Base-by-base conservation (phyloP, 106 monocot genomes). In the Dendrobium officinale region DNA sequence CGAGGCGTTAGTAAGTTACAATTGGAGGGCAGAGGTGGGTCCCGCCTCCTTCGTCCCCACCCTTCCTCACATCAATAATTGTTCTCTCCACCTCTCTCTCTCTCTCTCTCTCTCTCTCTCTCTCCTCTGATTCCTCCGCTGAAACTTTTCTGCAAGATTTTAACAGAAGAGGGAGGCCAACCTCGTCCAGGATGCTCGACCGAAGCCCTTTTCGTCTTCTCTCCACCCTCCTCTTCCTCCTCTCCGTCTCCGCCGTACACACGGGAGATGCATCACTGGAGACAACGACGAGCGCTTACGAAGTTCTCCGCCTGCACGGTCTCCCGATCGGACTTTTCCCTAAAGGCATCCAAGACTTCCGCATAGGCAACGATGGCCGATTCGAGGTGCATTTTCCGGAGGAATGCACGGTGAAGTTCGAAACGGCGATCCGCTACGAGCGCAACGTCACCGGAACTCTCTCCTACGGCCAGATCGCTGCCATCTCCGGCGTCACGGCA, bases 391-490 rank as follows among this genome's bases (percentile, higher is more conserved):
- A 40, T 7, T 74, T 91, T 4, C 77, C 54, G 66, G n/a, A 6
- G 5, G 80, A 88, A 20, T 91, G 91, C 91, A 88, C 87, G 8
- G 91, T 88, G 16, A 79, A 75, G 33, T 84, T 86, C 84, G 88
- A 91, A 81, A 88, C 78, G 67, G 80, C 72, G 37, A 84, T 91
- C 20, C 82, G 49, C 17, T 91, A 88, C 91, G 82, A 84, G 42
- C 24, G 56, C 67, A 80, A 77, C 78, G 42, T 91, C 61, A 22
- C 84, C 67, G 91, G 91, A 70, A 49, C 42, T 17, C 66, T 91
- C 73, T 80, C 82, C 47, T 82, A 75, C 80, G 91, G 86, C 45
- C 80, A 82, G 84, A 88, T 91, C 84, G 80, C 84, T 19, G 33
- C 80, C 24, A 61, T 91, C 73, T 84, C 88, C 75, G 91, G 91